Conservation (phyloP, 306 rosid species). For the Aeschynomene evenia region DNA sequence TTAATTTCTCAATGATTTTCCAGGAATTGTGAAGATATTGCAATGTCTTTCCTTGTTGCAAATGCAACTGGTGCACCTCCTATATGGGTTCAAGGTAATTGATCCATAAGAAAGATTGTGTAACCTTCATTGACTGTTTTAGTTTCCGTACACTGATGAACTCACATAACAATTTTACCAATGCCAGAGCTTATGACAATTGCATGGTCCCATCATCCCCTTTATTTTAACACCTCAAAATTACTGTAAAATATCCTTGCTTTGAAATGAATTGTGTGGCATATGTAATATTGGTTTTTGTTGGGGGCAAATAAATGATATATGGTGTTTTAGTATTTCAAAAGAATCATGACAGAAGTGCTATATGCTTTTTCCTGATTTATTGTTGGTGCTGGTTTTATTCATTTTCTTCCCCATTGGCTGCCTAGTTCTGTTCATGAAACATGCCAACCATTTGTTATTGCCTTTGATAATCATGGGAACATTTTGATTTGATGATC, state of each 20-base stretch:
- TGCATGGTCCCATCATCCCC: neutral
- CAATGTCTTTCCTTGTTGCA: slow-evolving; percentile 97
- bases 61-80: slow-evolving; percentile 93
- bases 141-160: neutral
- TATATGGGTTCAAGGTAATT: slow-evolving; percentile 90
- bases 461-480: neutral
- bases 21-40: slow-evolving; percentile 99
- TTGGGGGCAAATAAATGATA: neutral
- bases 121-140: neutral
- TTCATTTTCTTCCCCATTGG: neutral
- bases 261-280: neutral
- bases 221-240: neutral
- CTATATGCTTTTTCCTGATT: neutral
- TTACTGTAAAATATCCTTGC: neutral
- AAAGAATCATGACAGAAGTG: neutral
- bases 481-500: neutral
- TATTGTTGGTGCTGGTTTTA: neutral
- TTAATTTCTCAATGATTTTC: slow-evolving; percentile 26
- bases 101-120: neutral
- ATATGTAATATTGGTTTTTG: neutral
- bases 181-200: neutral
- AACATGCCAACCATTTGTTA: neutral
- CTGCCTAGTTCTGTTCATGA: slow-evolving; percentile 11
- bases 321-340: neutral
- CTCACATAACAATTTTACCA: neutral